phyloP scores from a whole-genome alignment of 768 basidiomycete genomes.

The Baorangia bicolor region DNA sequence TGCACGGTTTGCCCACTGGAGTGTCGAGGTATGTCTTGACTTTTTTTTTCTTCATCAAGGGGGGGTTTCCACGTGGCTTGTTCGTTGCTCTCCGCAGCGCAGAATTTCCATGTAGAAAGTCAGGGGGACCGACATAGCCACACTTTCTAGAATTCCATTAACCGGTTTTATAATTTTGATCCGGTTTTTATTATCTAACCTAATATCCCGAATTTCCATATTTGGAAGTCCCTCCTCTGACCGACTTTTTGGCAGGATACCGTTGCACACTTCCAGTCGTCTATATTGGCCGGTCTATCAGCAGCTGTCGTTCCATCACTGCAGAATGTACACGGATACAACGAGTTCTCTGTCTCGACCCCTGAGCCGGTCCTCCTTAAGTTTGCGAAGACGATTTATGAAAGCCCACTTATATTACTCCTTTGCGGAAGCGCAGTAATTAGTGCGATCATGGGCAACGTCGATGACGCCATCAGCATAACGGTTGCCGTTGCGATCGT shows the following conservation, averaged over 20 bases:
- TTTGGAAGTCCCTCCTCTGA: constrained; percentile 10
- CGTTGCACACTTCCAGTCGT: constrained; percentile 66
- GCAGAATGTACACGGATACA: constrained; percentile 76
- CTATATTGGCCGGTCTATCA: constrained; percentile 59
- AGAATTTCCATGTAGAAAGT: constrained; percentile 7
- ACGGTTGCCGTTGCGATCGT: constrained; percentile 91
- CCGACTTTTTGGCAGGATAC: constrained; percentile 55
- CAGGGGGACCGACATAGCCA: constrained; percentile 16
- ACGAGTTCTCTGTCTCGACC: constrained; percentile 86
- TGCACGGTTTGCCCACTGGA: constrained; percentile 64
- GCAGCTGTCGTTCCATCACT: constrained; percentile 61
- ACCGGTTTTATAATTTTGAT: not conserved
- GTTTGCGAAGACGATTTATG: constrained; percentile 94
- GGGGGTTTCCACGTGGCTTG: not conserved
- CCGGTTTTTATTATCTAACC: not conserved
- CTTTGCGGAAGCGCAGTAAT: constrained; percentile 88
- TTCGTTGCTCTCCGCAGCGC: not conserved
- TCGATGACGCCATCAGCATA: constrained; percentile 93
- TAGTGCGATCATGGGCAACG: constrained; percentile 91
- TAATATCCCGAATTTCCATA: not conserved
- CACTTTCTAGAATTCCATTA: constrained; percentile 1
- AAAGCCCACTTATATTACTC: constrained; percentile 88
- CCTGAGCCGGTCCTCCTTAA: constrained; percentile 82
- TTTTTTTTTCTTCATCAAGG: not conserved
- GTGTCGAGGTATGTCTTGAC: constrained; percentile 54